These are phyloP conservation scores for Halophytophthora polymorphica DNA, from an alignment of 352 stramenopile species.

Conservation along the genomic window DNA sequence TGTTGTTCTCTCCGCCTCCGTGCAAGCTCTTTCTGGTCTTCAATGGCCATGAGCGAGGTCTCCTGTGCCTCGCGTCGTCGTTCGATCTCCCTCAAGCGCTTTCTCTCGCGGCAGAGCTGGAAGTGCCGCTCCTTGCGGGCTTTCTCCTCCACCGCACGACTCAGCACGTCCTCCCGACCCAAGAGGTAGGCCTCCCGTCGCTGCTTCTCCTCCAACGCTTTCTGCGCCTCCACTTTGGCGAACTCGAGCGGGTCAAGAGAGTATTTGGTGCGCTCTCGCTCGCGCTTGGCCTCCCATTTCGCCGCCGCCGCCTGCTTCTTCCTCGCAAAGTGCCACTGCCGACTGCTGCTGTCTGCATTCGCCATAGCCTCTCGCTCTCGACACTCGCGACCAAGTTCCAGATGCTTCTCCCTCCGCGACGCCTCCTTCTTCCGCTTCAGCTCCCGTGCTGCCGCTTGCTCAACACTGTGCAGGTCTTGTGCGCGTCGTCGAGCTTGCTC, in stretches of 20 bases:
- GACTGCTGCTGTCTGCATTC: conserved; percentile 33
- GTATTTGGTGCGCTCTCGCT: conserved; percentile 40
- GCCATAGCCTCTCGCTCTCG: conserved; percentile 34
- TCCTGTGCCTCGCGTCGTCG: conserved; percentile 28
- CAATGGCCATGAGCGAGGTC: conserved; percentile 31
- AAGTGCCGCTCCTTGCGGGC: conserved; percentile 43
- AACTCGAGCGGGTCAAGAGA: conserved; percentile 59
- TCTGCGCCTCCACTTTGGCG: conserved; percentile 32
- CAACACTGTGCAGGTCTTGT: conserved; percentile 11
- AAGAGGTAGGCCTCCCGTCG: conserved; percentile 50
- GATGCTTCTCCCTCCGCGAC: conserved; percentile 26
- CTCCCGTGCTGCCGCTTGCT: conserved; percentile 4
- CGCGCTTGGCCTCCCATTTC: conserved; percentile 47
- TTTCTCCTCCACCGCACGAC: conserved; percentile 23
- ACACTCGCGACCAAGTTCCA: conserved; percentile 36
- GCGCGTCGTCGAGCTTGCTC: conserved; percentile 10
- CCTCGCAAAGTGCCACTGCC: conserved; percentile 29
- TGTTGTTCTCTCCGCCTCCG: conserved; percentile 9
- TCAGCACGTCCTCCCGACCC: conserved; percentile 35
- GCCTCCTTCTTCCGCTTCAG: conserved; percentile 15
- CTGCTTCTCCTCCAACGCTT: conserved; percentile 42
- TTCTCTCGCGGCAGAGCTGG: conserved; percentile 30
- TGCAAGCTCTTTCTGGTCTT: conserved; percentile 32
- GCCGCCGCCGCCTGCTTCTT: conserved; percentile 36
- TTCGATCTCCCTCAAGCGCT: conserved; percentile 30